phyloP scores from a whole-genome alignment of 2,329 filamentous ascomycete genomes.

The Penicillium sp. region DNA sequence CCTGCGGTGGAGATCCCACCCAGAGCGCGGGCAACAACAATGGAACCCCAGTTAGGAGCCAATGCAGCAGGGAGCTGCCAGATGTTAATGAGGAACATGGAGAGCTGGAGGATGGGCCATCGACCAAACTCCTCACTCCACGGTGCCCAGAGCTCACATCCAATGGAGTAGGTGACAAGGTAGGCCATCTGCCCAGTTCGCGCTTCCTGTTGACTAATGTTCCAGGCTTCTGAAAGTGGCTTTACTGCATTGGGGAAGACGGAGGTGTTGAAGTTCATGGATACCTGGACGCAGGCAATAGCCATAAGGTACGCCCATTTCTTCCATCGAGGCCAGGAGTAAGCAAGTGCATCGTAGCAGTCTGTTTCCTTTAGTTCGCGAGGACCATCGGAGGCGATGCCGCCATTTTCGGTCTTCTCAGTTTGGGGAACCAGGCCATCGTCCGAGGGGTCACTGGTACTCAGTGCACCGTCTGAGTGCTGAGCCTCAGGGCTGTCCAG shows the following conservation, averaged over 20 bases:
- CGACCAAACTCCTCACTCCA: slow-evolving; percentile 80
- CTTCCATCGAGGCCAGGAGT: slow-evolving; percentile 49
- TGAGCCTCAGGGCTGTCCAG: not conserved
- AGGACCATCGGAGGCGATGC: not conserved
- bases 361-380: slow-evolving; percentile 52
- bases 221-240: slow-evolving; percentile 64
- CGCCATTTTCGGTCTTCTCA: slow-evolving; percentile 17
- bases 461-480: not conserved
- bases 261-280: slow-evolving; percentile 73
- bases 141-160: slow-evolving; percentile 80
- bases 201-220: slow-evolving; percentile 64
- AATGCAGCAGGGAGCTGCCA: slow-evolving; percentile 69
- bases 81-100: slow-evolving; percentile 70
- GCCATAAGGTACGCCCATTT: slow-evolving; percentile 16
- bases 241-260: slow-evolving; percentile 66
- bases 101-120: slow-evolving; percentile 69
- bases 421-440: slow-evolving; percentile 9
- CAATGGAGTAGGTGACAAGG: slow-evolving; percentile 73
- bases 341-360: slow-evolving; percentile 64
- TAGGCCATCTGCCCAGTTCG: slow-evolving; percentile 72
- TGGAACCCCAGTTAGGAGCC: slow-evolving; percentile 66
- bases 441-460: not conserved
- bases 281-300: slow-evolving; percentile 58
- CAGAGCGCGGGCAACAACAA: slow-evolving; percentile 64
- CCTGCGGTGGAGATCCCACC: slow-evolving; percentile 60